phyloP scores from a whole-genome alignment of 1,284 basidiomycete genomes.

The Microbotryum lychnidis-dioicae region DNA sequence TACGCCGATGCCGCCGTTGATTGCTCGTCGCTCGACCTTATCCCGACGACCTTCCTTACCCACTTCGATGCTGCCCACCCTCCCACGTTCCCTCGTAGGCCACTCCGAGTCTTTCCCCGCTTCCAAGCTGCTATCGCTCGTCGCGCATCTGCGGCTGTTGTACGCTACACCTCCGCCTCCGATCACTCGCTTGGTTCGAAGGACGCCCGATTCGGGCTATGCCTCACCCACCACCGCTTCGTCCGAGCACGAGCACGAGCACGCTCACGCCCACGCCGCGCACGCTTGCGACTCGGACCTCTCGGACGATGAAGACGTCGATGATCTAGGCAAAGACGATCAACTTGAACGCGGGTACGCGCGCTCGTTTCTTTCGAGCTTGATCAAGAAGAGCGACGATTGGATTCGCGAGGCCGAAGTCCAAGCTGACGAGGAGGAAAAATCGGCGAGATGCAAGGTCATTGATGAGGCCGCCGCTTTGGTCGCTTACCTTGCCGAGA shows the following conservation, averaged over 20 bases:
- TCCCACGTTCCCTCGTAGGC: constrained; percentile 5
- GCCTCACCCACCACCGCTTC: too few relatives aligned
- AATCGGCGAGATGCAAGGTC: constrained; percentile 13
- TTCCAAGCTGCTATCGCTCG: constrained; percentile 11
- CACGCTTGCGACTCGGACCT: not conserved
- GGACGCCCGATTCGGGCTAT: not conserved
- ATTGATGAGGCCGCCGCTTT: constrained; percentile 29
- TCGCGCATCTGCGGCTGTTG: constrained; percentile 16
- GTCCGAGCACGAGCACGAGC: not conserved
- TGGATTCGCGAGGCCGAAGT: constrained; percentile 44
- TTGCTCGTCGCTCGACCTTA: too few relatives aligned
- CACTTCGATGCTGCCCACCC: constrained; percentile 15
- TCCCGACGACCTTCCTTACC: constrained; percentile 16
- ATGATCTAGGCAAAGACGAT: constrained; percentile 41
- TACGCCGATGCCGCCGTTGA: too few relatives aligned
- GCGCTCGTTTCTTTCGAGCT: constrained; percentile 59
- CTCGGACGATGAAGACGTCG: constrained; percentile 19
- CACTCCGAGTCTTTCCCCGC: not conserved
- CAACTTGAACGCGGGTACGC: constrained; percentile 59
- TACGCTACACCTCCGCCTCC: constrained; percentile 6
- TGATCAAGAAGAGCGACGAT: constrained; percentile 52
- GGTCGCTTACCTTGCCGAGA: constrained; percentile 17
- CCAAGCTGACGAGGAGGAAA: constrained; percentile 38
- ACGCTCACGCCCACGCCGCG: constrained; percentile 1
- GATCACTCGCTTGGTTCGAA: not conserved